Base-by-base conservation (phyloP, 2,329 filamentous ascomycete species). In the Apiospora aurea region DNA sequence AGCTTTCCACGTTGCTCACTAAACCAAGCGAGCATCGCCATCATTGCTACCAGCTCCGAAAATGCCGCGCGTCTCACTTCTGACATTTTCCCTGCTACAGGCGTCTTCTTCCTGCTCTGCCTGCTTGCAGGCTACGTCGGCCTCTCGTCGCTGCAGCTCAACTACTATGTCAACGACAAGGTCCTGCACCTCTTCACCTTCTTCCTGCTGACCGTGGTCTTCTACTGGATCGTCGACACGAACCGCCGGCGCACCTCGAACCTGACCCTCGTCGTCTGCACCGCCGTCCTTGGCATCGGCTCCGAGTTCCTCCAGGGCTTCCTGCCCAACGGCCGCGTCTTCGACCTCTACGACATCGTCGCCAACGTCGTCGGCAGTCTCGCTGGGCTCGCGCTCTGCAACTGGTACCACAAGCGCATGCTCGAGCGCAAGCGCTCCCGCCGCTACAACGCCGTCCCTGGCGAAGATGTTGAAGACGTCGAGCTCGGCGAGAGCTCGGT, bases 141-240 rank as follows among this genome's bases (percentile, higher is more conserved):
- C 75, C 92, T 98, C 71, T 91, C 94, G 44, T 85, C 87, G 51
- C 80, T 91, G 71, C 87, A 91, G 75, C 78, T 90, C 76, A 84
- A 83, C 74, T 77, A 83, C 74, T 81, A 87, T 78, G 88, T 96
- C 80, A 95, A 97, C 85, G 95, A 98, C 88, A 98, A 99, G 83
- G 85, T 93, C 78, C 88, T 98, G 41, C 96, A 98, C 83, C 88
- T 93, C 77, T 74, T 95, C 72, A 95, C 93, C 78, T 98, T 99
- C 86, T 97, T 98, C 87, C 80, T 94, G 76, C 88, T 99, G 70
- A 97, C 96, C 21, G 83, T 93, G 75, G 85, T 89, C 76, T 98
- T 98, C 87, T 99, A 99, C 89, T 99, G 96, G 95, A 93, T 98
- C 80, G 84, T 98, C 77, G 96, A 99, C 81, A 97, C 95, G 70